Conservation (phyloP, 73 alveolate species). For the Paramecium octaurelia region DNA sequence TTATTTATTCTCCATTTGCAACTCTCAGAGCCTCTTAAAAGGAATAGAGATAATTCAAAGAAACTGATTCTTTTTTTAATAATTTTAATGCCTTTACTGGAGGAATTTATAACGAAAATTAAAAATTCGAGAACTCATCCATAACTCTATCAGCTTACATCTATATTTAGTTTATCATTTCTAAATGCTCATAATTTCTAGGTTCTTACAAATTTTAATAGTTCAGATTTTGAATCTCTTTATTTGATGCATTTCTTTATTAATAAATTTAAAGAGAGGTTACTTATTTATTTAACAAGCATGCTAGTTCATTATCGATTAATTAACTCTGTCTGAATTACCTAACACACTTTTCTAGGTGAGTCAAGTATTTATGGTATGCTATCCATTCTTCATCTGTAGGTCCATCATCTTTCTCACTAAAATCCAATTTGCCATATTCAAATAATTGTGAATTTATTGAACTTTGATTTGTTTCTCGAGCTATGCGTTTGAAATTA, state of each 20-base stretch:
- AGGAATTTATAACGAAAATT: background rate
- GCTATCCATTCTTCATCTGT: background rate
- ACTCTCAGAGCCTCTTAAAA: background rate
- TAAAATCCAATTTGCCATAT: slow-evolving; percentile 2
- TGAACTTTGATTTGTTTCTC: slow-evolving; percentile 8
- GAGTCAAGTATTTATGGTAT: background rate
- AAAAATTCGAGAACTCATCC: background rate
- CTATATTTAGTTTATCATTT: background rate
- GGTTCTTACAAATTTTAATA: background rate
- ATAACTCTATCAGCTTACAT: background rate
- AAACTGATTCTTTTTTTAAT: background rate
- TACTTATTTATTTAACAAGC: background rate
- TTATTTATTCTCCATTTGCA: background rate
- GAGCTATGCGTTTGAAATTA: background rate
- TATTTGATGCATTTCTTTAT: background rate
- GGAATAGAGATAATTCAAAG: background rate
- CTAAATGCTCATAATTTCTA: background rate
- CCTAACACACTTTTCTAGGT: background rate
- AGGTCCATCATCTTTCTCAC: background rate
- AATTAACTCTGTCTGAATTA: background rate
- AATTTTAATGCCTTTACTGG: background rate
- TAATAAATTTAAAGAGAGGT: background rate
- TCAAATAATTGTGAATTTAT: background rate
- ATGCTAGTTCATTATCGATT: background rate
- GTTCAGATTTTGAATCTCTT: background rate